These are phyloP conservation scores for Russula ochroleuca DNA, from an alignment of 768 basidiomycete species.

Conservation along the genomic window DNA sequence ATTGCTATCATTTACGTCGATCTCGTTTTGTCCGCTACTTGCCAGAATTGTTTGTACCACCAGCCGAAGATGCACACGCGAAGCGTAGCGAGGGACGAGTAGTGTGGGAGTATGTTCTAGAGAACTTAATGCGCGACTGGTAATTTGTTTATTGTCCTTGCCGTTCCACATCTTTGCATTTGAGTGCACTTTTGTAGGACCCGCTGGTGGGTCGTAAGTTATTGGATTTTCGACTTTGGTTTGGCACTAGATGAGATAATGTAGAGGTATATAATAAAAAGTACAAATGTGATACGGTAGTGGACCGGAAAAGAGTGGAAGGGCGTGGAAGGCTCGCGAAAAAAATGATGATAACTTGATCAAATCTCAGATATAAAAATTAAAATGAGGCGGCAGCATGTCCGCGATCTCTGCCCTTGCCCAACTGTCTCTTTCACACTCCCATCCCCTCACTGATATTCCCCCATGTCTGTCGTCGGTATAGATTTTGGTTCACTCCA, in stretches of 20 bases:
- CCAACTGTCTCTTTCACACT: slow-evolving; percentile 1
- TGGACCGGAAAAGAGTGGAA: slow-evolving; percentile 15
- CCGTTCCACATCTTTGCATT: neutral
- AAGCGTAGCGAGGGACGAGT: neutral
- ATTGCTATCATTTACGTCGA: slow-evolving; percentile 26
- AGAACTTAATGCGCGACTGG: neutral
- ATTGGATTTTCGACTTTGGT: neutral
- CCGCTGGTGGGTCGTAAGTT: neutral
- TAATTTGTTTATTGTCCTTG: neutral
- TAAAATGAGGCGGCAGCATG: slow-evolving; percentile 2
- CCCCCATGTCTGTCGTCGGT: slow-evolving; percentile 85
- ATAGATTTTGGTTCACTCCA: slow-evolving; percentile 89
- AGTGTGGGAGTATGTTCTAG: neutral
- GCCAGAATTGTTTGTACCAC: slow-evolving; percentile 19
- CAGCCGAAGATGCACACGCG: slow-evolving; percentile 6
- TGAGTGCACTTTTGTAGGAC: neutral
- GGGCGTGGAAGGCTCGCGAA: slow-evolving; percentile 27
- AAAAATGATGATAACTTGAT: slow-evolving; percentile 10
- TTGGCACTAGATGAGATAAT: too few species aligned
- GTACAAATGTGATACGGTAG: neutral
- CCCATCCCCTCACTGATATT: slow-evolving; percentile 1
- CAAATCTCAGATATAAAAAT: slow-evolving; percentile 6
- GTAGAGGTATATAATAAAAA: neutral
- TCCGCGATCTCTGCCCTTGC: slow-evolving; percentile 12
- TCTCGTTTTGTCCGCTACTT: slow-evolving; percentile 19